These are phyloP conservation scores for Chondrus crispus DNA, from an alignment of 23 red algal genomes.

Conservation along the genomic window DNA sequence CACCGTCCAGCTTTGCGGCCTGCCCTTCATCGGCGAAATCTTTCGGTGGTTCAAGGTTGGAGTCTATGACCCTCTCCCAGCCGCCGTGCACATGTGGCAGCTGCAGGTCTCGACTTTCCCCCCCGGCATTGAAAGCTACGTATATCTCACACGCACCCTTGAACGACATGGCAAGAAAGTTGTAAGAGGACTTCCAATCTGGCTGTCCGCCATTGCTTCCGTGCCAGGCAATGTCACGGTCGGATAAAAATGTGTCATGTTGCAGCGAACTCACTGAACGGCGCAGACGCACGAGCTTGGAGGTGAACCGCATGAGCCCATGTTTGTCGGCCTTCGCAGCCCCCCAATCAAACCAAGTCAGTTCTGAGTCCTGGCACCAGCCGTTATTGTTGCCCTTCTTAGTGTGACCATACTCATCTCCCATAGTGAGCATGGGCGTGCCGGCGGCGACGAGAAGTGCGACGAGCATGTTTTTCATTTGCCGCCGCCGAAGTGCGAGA, in stretches of 20 bases:
- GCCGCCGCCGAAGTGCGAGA: conserved; percentile 16
- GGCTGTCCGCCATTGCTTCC: conserved; percentile 37
- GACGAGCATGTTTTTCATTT: conserved; percentile 73
- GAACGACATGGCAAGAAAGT: conserved; percentile 70
- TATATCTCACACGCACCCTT: conserved; percentile 38
- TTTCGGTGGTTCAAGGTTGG: conserved; percentile 35
- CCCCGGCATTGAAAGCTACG: conserved; percentile 85
- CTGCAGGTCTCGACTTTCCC: conserved; percentile 25
- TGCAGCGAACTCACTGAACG: conserved; percentile 8
- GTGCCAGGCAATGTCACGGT: conserved; percentile 80
- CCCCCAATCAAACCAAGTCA: conserved; percentile 69
- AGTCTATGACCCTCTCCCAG: conserved; percentile 55
- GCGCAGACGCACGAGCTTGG: conserved; percentile 57
- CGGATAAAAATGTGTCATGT: conserved; percentile 47
- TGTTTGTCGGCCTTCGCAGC: conserved; percentile 24
- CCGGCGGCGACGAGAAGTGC: conserved; percentile 84
- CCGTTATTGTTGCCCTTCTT: conserved; percentile 94
- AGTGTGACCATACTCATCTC: conserved; percentile 95
- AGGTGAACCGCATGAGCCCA: conserved; percentile 30
- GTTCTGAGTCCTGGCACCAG: conserved; percentile 93
- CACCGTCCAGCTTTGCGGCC: background rate
- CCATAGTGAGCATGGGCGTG: conserved; percentile 96
- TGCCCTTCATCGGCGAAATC: conserved; percentile 25
- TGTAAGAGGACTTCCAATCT: conserved; percentile 79
- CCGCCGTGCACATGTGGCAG: conserved; percentile 44